These are phyloP conservation scores for Ballota nigra DNA, from an alignment of 257 asterid genomes.

Conservation along the genomic window DNA sequence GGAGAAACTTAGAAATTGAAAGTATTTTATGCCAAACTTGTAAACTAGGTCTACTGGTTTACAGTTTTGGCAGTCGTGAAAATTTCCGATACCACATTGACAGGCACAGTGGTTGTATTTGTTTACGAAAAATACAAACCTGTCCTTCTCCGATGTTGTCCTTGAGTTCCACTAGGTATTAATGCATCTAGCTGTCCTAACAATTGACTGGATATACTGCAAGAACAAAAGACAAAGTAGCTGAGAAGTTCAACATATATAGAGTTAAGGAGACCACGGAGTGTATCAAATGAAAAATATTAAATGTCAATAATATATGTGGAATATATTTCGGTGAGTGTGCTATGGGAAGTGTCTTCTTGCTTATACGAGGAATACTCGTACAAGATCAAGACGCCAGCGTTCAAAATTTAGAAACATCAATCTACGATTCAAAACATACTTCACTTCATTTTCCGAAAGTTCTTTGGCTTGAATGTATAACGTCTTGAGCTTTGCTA, in stretches of 20 bases:
- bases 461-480: conserved; percentile 87
- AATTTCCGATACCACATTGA: neutral
- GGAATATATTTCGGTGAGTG: neutral
- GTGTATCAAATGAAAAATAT: neutral
- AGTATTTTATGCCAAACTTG: neutral
- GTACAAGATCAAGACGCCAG: neutral
- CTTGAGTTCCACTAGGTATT: conserved; percentile 75
- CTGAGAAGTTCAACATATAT: conserved; percentile 9
- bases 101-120: neutral
- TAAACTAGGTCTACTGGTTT: neutral
- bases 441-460: conserved; percentile 80
- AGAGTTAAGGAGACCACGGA: neutral
- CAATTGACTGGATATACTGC: conserved; percentile 78
- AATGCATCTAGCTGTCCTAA: conserved; percentile 72
- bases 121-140: conserved; percentile 48
- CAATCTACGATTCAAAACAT: conserved; percentile 18
- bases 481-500: conserved; percentile 64
- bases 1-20: neutral
- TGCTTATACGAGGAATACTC: neutral
- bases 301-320: neutral
- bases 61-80: neutral
- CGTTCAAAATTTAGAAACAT: conserved; percentile 16
- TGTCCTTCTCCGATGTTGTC: conserved; percentile 79
- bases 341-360: neutral
- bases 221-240: conserved; percentile 20